Base-by-base conservation (phyloP, 345 rosid species). In the Melaleuca quinquenervia region DNA sequence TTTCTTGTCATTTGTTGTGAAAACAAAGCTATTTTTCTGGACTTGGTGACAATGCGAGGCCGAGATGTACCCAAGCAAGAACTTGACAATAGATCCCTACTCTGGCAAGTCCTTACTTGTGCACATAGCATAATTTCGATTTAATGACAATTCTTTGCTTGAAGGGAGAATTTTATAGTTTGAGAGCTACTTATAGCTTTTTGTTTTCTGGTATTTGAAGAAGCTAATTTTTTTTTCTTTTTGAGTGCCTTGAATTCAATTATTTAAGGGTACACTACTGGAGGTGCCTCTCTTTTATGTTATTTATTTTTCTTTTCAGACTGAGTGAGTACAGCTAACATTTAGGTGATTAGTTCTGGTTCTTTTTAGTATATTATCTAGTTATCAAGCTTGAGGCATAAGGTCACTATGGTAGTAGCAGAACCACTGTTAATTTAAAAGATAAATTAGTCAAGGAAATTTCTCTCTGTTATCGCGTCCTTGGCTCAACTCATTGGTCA, bases 31-130 rank as follows among this genome's bases (percentile, higher is more conserved):
- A 95, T 94, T 83, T 97, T 95, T 89, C 87, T 97, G 95, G 99
- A 96, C 83, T 89, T 96, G 94, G 98, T 95, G 58, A 94, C 99
- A 26, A 94, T 97, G 98, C 97, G 98, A 45, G 97, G 99, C 82
- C 97, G 97, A 13, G 99, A 95, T 92, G 98, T 96, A 64, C 98
- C 96, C 29, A 97, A 96, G 91, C 96, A 94, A 83, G 99, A 97
- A 87, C 98, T 95, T 82, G 99, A 96, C 89, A 96, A 95, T 90
- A 94, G 91, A 85, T 96, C 98, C 12, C 93, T 97, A 88, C 92
- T 97, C 90, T 97, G 99, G 98, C 88, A 90, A 92, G 89, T 80
- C 50, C 50, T 87, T 24, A 12, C 50, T 41, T 24, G 11, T 36
- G 45, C 24, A 32, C 26, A 36, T 41, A 32, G 7, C 24, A 48